Evolutionary conservation across 768 basidiomycete species (phyloP).

Genomic region (Lentinula lateritia): DNA sequence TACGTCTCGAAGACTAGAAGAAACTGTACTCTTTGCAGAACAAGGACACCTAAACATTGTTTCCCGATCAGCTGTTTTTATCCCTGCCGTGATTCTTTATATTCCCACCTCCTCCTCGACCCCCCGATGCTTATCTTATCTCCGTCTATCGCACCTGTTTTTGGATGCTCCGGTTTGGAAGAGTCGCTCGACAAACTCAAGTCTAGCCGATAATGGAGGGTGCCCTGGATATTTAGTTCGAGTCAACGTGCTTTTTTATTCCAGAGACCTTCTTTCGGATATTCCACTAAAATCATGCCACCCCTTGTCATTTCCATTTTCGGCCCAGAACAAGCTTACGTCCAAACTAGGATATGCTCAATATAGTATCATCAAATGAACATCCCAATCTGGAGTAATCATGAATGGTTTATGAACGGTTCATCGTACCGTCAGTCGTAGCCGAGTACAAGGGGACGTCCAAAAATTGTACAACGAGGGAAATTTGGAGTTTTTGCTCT

Average conservation of each 20-base stretch:
- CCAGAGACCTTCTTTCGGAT: neutral
- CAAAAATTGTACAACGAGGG: conserved; percentile 33
- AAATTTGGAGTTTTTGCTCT: conserved; percentile 29
- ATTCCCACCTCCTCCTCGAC: neutral
- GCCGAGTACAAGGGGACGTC: conserved; percentile 37
- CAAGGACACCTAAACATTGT: conserved; percentile 2
- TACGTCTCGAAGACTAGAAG: neutral
- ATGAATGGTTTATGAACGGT: conserved; percentile 1
- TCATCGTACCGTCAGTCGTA: conserved; percentile 8
- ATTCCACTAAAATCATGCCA: neutral
- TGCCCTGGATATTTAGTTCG: neutral
- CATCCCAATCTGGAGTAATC: conserved; percentile 17
- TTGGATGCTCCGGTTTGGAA: neutral
- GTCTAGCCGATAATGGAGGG: too few species aligned
- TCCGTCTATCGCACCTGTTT: neutral
- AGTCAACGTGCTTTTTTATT: neutral
- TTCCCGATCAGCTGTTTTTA: neutral
- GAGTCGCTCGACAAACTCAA: too few species aligned
- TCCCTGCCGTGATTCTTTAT: neutral
- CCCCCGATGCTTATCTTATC: neutral
- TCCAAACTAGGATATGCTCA: conserved; percentile 23
- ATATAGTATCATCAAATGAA: conserved; percentile 17
- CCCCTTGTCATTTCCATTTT: conserved; percentile 14
- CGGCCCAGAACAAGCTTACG: conserved; percentile 25
- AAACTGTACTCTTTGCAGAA: conserved; percentile 1